Evolutionary conservation across 768 basidiomycete species (phyloP).

Genomic region (Hysterangium stoloniferum): DNA sequence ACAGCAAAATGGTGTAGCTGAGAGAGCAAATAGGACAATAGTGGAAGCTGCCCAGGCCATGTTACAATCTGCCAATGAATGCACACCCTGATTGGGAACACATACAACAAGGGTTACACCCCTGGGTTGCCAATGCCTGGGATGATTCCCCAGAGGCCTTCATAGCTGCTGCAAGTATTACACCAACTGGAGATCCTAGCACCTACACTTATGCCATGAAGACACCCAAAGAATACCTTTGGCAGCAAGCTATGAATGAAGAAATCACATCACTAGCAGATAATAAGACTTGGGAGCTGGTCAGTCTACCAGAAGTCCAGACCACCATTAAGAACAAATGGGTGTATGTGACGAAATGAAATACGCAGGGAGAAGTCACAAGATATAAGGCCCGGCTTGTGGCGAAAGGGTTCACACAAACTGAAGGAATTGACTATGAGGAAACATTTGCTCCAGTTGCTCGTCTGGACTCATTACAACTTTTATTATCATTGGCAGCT

Average conservation of each 20-base stretch:
- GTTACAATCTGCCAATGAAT: no score
- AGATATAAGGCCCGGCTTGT: conserved; percentile 21
- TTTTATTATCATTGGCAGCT: conserved; percentile 7
- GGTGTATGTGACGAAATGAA: conserved; percentile 21
- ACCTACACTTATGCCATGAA: conserved; percentile 13
- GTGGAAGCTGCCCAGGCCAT: no score
- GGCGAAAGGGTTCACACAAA: conserved; percentile 21
- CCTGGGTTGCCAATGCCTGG: no score
- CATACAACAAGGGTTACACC: no score
- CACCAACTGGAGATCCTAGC: no score
- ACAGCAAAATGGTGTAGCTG: no score
- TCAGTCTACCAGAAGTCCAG: conserved; percentile 14
- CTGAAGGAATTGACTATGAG: conserved; percentile 19
- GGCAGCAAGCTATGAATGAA: conserved; percentile 17
- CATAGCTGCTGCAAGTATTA: no score
- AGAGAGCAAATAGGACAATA: no score
- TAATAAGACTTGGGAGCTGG: conserved; percentile 20
- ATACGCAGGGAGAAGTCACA: conserved; percentile 16
- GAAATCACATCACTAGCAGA: conserved; percentile 19
- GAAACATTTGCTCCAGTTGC: conserved; percentile 18
- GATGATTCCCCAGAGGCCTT: no score
- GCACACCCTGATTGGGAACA: no score
- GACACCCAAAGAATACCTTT: conserved; percentile 12
- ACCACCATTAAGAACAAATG: conserved; percentile 17
- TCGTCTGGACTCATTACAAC: background rate